A percentile compares a stretch with the other conserved stretches of the same genome.
Conservation (phyloP, 768 basidiomycete species). For the Lyophyllum atratum region DNA sequence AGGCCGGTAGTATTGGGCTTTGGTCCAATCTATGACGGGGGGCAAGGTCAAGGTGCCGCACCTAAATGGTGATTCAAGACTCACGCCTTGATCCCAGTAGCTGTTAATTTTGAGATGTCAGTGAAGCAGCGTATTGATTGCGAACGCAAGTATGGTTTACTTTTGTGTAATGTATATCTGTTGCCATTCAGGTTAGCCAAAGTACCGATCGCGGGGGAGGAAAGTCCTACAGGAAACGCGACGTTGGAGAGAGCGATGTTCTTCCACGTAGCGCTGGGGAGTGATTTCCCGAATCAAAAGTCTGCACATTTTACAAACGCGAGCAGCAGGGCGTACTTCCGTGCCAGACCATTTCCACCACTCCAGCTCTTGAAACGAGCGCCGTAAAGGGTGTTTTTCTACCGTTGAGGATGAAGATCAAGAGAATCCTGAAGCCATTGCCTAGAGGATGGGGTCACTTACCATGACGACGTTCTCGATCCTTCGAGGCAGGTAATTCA, state of each 20-base stretch:
- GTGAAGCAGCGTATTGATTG: neutral
- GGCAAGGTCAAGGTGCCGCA: slow-evolving; percentile 11
- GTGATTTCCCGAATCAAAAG: neutral
- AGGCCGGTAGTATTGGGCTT: slow-evolving; percentile 41
- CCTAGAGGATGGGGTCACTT: neutral
- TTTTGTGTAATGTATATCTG: slow-evolving; percentile 68
- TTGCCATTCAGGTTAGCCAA: neutral
- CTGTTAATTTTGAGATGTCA: slow-evolving; percentile 28
- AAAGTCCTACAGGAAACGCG: slow-evolving; percentile 50
- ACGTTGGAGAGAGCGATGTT: slow-evolving; percentile 56
- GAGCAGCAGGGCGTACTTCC: slow-evolving; percentile 41
- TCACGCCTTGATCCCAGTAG: slow-evolving; percentile 63
- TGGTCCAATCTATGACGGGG: slow-evolving; percentile 32
- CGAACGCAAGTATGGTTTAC: slow-evolving; percentile 29
- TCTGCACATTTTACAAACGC: neutral
- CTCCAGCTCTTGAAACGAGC: slow-evolving; percentile 74
- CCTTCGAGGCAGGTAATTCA: slow-evolving; percentile 21
- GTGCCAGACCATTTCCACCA: slow-evolving; percentile 58
- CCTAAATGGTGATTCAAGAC: slow-evolving; percentile 9
- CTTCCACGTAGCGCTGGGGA: slow-evolving; percentile 54
- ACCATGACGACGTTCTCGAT: slow-evolving; percentile 51
- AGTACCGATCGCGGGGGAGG: neutral
- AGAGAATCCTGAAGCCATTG: neutral
- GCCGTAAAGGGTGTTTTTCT: slow-evolving; percentile 55
- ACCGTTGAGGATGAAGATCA: neutral